These are phyloP conservation scores for Epichloe uncinata DNA, from an alignment of 2,329 filamentous ascomycete species.

Conservation along the genomic window DNA sequence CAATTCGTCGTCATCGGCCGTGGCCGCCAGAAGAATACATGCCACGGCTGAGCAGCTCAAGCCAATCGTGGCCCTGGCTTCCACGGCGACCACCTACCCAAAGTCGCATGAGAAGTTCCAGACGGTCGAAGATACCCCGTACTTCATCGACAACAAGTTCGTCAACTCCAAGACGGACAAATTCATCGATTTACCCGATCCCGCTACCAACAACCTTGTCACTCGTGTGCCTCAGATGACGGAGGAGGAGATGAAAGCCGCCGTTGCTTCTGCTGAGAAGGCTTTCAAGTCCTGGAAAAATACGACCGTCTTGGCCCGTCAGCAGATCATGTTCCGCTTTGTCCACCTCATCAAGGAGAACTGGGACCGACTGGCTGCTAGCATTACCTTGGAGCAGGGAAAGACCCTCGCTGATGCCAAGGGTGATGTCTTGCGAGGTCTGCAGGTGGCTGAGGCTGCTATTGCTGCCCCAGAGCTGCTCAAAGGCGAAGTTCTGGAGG, in stretches of 20 bases:
- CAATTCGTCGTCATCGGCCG: conserved; percentile 15
- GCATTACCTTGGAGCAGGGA: conserved; percentile 78
- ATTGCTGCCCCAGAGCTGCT: conserved; percentile 70
- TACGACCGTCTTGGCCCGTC: conserved; percentile 58
- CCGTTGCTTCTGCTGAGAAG: conserved; percentile 60
- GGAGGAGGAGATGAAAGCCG: conserved; percentile 60
- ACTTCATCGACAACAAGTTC: conserved; percentile 75
- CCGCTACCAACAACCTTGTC: conserved; percentile 74
- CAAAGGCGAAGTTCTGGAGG: conserved; percentile 73
- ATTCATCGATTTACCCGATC: conserved; percentile 72
- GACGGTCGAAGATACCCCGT: conserved; percentile 57
- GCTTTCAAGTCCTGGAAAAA: conserved; percentile 63
- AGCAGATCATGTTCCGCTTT: conserved; percentile 83
- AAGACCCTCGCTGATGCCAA: conserved; percentile 77
- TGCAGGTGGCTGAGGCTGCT: conserved; percentile 76
- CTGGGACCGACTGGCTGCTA: conserved; percentile 73
- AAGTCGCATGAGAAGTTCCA: conserved; percentile 58
- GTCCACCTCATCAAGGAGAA: conserved; percentile 68
- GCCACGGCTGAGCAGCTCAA: conserved; percentile 43
- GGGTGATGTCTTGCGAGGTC: conserved; percentile 67
- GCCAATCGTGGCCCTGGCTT: conserved; percentile 37
- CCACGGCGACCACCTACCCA: conserved; percentile 49
- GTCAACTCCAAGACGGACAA: conserved; percentile 51
- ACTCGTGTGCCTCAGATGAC: conserved; percentile 75
- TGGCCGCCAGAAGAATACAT: conserved; percentile 40